A percentile compares a stretch with the other conserved stretches of the same genome.
These are phyloP conservation scores for Pachysolen tannophilus DNA, from an alignment of 805 yeast genomes.

Conservation along the genomic window DNA sequence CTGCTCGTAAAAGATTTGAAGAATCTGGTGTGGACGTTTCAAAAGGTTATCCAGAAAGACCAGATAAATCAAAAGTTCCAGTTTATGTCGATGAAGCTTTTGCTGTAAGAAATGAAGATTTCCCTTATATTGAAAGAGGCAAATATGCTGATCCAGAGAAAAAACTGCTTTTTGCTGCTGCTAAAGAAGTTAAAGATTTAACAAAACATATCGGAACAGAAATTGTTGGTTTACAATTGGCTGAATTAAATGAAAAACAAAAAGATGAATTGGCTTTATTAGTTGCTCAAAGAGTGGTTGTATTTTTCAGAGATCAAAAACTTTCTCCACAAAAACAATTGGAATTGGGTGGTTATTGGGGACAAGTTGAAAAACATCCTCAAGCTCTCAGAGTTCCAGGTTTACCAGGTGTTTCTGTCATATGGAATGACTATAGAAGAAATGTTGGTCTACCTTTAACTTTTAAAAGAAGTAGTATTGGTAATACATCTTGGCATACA, in stretches of 20 bases:
- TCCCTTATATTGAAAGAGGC: conserved; percentile 19
- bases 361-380: conserved; percentile 39
- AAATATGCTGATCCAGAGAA: conserved; percentile 17
- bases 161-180: conserved; percentile 31
- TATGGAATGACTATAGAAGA: conserved; percentile 21
- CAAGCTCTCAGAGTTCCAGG: conserved; percentile 35
- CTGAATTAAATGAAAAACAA: conserved; percentile 30
- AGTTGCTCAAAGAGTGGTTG: conserved; percentile 40
- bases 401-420: conserved; percentile 24
- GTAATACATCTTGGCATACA: conserved; percentile 36
- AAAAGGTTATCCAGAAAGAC: conserved; percentile 27
- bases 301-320: conserved; percentile 35
- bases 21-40: conserved; percentile 23
- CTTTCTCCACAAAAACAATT: conserved; percentile 33
- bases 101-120: conserved; percentile 20
- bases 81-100: conserved; percentile 25
- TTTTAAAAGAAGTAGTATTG: conserved; percentile 17
- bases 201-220: conserved; percentile 36
- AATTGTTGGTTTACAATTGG: conserved; percentile 32
- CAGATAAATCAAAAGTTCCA: conserved; percentile 19
- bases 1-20: conserved; percentile 22
- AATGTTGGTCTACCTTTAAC: conserved; percentile 2
- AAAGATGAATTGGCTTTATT: conserved; percentile 40
- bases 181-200: conserved; percentile 29
- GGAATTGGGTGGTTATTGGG: conserved; percentile 34